phyloP scores from a whole-genome alignment of 1,284 basidiomycete genomes.

The Xanthoconium separans region DNA sequence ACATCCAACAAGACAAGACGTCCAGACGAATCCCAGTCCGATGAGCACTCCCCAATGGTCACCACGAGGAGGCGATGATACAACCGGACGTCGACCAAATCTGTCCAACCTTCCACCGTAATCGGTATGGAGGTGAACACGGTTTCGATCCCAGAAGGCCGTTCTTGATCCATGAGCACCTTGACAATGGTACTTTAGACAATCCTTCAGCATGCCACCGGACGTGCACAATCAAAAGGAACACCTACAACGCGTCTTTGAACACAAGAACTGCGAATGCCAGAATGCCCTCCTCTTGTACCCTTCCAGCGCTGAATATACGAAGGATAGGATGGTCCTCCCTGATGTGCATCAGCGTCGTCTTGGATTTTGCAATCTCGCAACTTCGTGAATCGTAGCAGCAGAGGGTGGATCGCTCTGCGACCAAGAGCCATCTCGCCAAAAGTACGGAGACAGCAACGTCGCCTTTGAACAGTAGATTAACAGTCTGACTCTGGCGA shows the following conservation, averaged over 20 bases:
- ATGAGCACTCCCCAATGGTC: not conserved
- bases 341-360: not conserved
- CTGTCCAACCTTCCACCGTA: not conserved
- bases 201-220: not conserved
- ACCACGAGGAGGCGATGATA: not conserved
- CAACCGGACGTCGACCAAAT: not conserved
- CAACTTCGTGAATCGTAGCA: not conserved
- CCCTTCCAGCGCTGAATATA: not conserved
- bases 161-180: not conserved
- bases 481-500: not conserved
- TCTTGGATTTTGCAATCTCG: not conserved
- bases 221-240: not conserved
- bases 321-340: not conserved
- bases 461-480: not conserved
- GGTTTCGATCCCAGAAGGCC: not conserved
- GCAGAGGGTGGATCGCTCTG: not conserved
- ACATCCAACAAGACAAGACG: not conserved
- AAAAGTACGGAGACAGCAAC: not conserved
- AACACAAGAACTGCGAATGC: not conserved
- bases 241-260: not conserved
- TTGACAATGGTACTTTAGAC: not conserved
- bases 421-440: not conserved
- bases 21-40: not conserved
- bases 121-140: not conserved
- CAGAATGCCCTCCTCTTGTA: not conserved